These are phyloP conservation scores for Aristolochia contorta DNA, from an alignment of 164 flowering plant species.

Conservation along the genomic window DNA sequence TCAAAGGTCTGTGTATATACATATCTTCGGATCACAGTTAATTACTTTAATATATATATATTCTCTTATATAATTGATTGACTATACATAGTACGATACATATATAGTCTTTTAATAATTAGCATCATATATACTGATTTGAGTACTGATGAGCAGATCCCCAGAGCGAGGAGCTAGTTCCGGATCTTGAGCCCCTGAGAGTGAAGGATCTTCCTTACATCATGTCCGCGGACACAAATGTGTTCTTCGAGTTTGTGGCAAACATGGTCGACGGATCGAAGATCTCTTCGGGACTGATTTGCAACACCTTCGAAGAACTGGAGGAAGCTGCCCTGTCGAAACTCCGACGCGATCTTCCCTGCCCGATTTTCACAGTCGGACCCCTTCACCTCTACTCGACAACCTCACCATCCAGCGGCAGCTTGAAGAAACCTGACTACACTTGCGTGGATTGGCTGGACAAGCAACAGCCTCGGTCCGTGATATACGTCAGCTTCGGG, in stretches of 20 bases:
- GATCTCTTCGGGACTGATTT: constrained; percentile 14
- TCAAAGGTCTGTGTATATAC: neutral
- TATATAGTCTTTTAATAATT: too few species aligned
- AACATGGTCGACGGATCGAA: constrained; percentile 4
- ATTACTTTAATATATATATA: too few species aligned
- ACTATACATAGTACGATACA: too few species aligned
- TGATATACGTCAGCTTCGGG: constrained; percentile 68
- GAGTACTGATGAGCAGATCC: neutral
- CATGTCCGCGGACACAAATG: neutral
- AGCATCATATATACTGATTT: too few species aligned
- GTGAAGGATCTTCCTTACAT: constrained; percentile 20
- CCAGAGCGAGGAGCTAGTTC: constrained; percentile 14
- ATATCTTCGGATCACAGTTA: too few species aligned
- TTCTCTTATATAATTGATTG: too few species aligned
- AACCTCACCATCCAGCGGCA: neutral
- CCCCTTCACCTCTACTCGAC: too few species aligned
- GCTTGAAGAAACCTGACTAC: constrained; percentile 39
- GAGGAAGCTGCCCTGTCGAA: too few species aligned
- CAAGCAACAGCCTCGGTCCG: constrained; percentile 32
- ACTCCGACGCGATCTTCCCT: too few species aligned
- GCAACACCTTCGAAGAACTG: too few species aligned
- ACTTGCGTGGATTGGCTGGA: constrained; percentile 61
- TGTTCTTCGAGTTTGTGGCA: neutral
- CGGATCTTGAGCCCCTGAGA: constrained; percentile 14
- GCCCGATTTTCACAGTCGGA: too few species aligned